Percentiles rank a stretch among this genome's conserved stretches.
phyloP scores from a whole-genome alignment of 176 grass and related monocot species.

The Coix lacrymajobi region DNA sequence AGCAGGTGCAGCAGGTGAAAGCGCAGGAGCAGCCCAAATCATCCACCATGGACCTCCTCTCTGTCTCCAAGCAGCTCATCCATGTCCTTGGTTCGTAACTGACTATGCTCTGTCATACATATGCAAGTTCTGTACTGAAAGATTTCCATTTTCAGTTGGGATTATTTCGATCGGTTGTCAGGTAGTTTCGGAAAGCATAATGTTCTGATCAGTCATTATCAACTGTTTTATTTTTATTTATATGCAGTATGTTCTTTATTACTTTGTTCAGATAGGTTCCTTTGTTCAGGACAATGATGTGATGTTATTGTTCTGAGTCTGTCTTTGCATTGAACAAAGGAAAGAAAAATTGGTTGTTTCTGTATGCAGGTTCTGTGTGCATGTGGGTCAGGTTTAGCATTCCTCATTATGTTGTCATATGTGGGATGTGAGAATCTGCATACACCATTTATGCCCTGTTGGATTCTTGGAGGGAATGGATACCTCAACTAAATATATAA shows the following conservation, averaged over 20 bases:
- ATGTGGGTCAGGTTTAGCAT: background rate
- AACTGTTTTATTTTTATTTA: background rate
- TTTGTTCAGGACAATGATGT: background rate
- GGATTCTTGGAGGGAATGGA: background rate
- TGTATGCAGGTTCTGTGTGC: background rate
- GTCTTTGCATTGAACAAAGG: background rate
- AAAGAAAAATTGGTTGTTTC: background rate
- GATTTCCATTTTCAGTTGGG: background rate
- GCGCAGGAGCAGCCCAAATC: slow-evolving; percentile 32
- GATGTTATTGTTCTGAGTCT: background rate
- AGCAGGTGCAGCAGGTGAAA: slow-evolving; percentile 13
- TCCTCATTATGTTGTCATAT: background rate
- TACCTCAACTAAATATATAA: background rate
- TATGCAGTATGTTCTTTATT: background rate
- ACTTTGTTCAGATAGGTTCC: background rate
- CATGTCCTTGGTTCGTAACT: slow-evolving; percentile 67
- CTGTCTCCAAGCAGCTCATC: slow-evolving; percentile 67
- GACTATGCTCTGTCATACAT: background rate
- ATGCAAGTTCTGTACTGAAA: background rate
- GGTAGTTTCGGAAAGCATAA: background rate
- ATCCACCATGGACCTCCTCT: slow-evolving; percentile 55
- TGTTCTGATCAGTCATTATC: background rate
- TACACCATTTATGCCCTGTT: background rate
- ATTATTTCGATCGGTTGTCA: background rate
- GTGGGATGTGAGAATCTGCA: background rate